These are phyloP conservation scores for Leishmania braziliensis DNA, from an alignment of 208 protist genomes.

Conservation along the genomic window DNA sequence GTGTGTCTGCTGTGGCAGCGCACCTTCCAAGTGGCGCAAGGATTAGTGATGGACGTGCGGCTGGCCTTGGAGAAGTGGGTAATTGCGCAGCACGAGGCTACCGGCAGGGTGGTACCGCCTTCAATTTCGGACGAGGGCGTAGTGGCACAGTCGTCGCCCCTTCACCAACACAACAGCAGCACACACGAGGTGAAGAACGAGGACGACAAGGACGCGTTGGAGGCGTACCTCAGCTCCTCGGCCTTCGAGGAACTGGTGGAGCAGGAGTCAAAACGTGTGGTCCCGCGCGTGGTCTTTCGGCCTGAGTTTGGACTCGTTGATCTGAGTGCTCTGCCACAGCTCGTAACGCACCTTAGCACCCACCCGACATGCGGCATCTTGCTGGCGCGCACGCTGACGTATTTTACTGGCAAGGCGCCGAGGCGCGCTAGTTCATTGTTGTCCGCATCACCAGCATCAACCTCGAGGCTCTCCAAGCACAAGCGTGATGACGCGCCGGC, in stretches of 20 bases:
- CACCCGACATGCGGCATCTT: constrained; percentile 30
- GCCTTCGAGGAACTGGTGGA: constrained; percentile 42
- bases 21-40: constrained; percentile 34
- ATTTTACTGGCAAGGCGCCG: constrained; percentile 39
- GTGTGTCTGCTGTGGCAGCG: constrained; percentile 78
- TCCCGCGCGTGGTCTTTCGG: constrained; percentile 37
- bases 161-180: neutral
- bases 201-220: constrained; percentile 39
- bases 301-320: constrained; percentile 67
- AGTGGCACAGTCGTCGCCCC: neutral
- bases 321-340: constrained; percentile 57
- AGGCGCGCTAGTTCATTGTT: neutral
- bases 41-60: constrained; percentile 58
- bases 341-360: constrained; percentile 58
- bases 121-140: neutral
- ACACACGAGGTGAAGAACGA: neutral
- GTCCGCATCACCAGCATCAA: constrained; percentile 2
- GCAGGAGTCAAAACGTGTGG: constrained; percentile 40
- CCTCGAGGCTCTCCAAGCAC: neutral
- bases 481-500: constrained; percentile 5
- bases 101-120: constrained; percentile 10
- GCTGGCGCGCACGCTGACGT: constrained; percentile 42
- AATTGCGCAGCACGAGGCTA: constrained; percentile 19
- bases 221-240: constrained; percentile 37
- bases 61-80: constrained; percentile 27